Conservation (phyloP, 345 rosid genomes). For the Schrenkiella parvula region DNA sequence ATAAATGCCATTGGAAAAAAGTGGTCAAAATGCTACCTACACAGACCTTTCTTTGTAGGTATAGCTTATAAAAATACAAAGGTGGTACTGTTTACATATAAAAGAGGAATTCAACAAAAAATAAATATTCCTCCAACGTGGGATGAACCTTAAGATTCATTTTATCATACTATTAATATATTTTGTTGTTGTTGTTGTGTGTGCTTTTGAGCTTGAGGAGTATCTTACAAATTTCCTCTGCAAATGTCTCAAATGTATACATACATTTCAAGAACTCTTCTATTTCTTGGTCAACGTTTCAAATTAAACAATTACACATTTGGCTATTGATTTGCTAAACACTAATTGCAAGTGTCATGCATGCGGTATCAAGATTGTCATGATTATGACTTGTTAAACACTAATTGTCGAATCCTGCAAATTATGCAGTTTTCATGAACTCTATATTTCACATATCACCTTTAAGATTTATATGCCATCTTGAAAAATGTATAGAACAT, state of each 20-base stretch:
- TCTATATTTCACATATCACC: no score
- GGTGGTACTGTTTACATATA: not conserved
- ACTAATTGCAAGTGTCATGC: not conserved
- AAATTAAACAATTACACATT: no score
- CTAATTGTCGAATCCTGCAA: no score
- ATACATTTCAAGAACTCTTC: not conserved
- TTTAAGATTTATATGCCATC: no score
- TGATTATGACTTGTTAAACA: no score
- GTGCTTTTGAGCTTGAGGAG: not conserved
- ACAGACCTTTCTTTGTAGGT: conserved; percentile 3
- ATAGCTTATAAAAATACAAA: not conserved
- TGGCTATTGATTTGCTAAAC: no score
- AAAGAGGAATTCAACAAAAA: not conserved
- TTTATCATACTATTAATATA: not conserved
- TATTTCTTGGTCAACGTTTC: not conserved
- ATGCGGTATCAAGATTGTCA: no score
- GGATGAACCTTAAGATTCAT: conserved; percentile 15
- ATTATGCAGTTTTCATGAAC: no score
- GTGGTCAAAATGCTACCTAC: conserved; percentile 26
- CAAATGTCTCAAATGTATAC: not conserved
- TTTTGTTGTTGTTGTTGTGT: not conserved
- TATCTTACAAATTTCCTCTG: conserved; percentile 3
- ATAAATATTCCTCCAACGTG: conserved; percentile 21
- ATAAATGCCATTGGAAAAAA: not conserved
- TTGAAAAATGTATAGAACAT: no score